Conservation (phyloP, 441 rosid genomes). For the Raphanus hybrid region DNA sequence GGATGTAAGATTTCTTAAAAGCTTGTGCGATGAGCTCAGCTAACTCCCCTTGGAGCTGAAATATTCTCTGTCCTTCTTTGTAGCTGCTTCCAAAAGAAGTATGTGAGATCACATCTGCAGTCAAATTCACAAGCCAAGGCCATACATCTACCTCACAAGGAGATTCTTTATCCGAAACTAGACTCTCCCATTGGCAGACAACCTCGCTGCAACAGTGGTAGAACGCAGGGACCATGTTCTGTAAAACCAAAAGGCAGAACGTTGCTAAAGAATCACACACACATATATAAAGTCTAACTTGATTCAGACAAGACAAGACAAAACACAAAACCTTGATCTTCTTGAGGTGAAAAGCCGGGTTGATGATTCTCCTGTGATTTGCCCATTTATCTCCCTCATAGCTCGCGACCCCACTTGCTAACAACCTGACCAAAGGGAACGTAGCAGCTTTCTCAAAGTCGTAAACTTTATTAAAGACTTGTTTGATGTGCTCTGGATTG, state of each 20-base stretch:
- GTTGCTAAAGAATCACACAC: background rate
- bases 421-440: slow-evolving; percentile 38
- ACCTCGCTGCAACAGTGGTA: slow-evolving; percentile 43
- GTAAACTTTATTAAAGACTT: slow-evolving; percentile 41
- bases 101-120: slow-evolving; percentile 52
- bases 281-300: background rate
- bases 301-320: background rate
- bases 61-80: slow-evolving; percentile 52
- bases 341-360: slow-evolving; percentile 59
- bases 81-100: slow-evolving; percentile 58
- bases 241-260: background rate
- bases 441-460: slow-evolving; percentile 41
- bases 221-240: slow-evolving; percentile 57
- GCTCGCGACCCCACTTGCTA: slow-evolving; percentile 36
- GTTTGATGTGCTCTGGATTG: slow-evolving; percentile 54
- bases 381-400: slow-evolving; percentile 58
- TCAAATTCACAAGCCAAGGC: slow-evolving; percentile 48
- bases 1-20: slow-evolving; percentile 41
- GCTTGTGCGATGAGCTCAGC: slow-evolving; percentile 18
- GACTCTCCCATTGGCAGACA: slow-evolving; percentile 45
- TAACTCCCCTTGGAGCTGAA: slow-evolving; percentile 43
- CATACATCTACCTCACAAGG: slow-evolving; percentile 50
- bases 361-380: slow-evolving; percentile 52
- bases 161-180: slow-evolving; percentile 24
- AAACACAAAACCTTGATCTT: slow-evolving; percentile 51